These are phyloP conservation scores for Brassica carinata DNA, from an alignment of 345 rosid species.

Conservation along the genomic window DNA sequence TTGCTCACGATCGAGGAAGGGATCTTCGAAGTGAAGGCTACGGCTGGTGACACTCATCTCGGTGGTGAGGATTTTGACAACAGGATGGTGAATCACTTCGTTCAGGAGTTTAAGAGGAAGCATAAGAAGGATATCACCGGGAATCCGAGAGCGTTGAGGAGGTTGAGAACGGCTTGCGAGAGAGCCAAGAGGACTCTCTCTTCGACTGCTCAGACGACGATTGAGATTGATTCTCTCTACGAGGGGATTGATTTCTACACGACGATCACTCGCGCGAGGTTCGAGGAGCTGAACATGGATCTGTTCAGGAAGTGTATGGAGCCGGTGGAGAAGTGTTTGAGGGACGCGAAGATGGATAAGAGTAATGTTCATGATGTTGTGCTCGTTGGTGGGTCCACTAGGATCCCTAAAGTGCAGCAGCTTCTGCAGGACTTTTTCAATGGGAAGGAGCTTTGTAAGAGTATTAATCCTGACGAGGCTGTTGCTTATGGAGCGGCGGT, in stretches of 20 bases:
- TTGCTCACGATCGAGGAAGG: slow-evolving; percentile 64
- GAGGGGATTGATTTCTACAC: slow-evolving; percentile 62
- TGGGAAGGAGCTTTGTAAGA: slow-evolving; percentile 61
- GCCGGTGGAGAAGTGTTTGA: slow-evolving; percentile 59
- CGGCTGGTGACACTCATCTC: slow-evolving; percentile 66
- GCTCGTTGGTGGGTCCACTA: slow-evolving; percentile 60
- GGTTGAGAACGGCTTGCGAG: slow-evolving; percentile 69
- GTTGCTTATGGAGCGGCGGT: slow-evolving; percentile 75
- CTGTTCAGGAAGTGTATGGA: slow-evolving; percentile 63
- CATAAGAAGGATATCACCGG: slow-evolving; percentile 60
- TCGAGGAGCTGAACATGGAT: slow-evolving; percentile 57
- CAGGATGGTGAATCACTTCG: slow-evolving; percentile 63
- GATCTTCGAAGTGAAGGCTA: slow-evolving; percentile 60
- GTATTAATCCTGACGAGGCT: slow-evolving; percentile 64
- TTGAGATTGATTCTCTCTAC: slow-evolving; percentile 55
- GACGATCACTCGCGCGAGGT: slow-evolving; percentile 52
- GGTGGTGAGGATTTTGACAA: slow-evolving; percentile 56
- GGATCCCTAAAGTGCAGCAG: slow-evolving; percentile 65
- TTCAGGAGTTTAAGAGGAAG: slow-evolving; percentile 62
- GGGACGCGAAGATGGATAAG: slow-evolving; percentile 75
- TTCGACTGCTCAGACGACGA: slow-evolving; percentile 64
- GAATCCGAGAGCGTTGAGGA: slow-evolving; percentile 59
- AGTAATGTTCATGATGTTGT: slow-evolving; percentile 56
- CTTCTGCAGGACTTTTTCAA: slow-evolving; percentile 58
- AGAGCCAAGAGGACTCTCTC: slow-evolving; percentile 71